Evolutionary conservation across 2,329 filamentous ascomycete species (phyloP), one percentile per base, ranked within the genome.

Genomic region (Madurella fahalii): DNA sequence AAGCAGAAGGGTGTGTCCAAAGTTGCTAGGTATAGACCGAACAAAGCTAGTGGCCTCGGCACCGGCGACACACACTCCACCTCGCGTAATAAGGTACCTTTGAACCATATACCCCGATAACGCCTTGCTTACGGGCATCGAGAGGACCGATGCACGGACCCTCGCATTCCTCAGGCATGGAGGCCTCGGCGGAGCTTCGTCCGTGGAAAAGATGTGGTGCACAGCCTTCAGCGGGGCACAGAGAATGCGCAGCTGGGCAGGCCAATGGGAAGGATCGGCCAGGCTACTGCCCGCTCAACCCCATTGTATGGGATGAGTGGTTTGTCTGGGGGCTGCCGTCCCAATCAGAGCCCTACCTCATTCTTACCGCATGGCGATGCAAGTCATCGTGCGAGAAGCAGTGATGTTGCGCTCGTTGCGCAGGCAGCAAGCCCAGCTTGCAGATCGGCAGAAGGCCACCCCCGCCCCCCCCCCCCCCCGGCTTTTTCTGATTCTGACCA

Each of bases 391-490:
- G 42, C 39, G 18, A 51, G 40, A 46, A 5, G n/a, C n/a, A n/a
- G 16, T 43, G 17, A 20, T 47, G 31, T 30, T 37, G 42, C 42
- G 7, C 17, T 31, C 4, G 13, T 49, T 42, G 20, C 39, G 42
- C 45, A 52, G 49, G 53, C 53, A 56, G 53, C 53, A 49, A 40
- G 18, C 45, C 32, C n/a, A 31, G 16, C 53, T 25, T 44, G 40
- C 44, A 40, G 31, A 47, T 31, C 17, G 18, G 46, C 30, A 47
- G 43, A 43, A 25, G 40, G 9, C 5, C 31, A 18, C 30, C 39
- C 41, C 37, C 4, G 4, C 31, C 42, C 34, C 16, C 32, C 16
- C 18, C 25, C 25, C 25, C 25, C 25, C 3, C 3, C 25, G 25
- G 34, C 34, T 11, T 37, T 37, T 37, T 37, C 34, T 37, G 11